Percentiles rank a stretch among this genome's conserved stretches.
Evolutionary conservation across 2,329 filamentous ascomycete genomes (phyloP).

Genomic region (Sclerotinia spermophila): DNA sequence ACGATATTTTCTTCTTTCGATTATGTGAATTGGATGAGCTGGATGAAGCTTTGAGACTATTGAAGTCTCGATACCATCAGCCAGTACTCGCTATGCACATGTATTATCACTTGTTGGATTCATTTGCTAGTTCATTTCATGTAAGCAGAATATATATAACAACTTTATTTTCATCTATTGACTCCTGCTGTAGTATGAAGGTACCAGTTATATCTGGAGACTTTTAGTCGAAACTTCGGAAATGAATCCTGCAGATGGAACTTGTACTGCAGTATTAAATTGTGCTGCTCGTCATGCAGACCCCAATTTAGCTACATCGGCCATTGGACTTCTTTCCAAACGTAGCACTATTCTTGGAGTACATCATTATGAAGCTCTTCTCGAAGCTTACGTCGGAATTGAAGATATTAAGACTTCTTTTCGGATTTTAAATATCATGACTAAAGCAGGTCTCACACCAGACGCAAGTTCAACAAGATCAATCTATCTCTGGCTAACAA

Average conservation of each 20-base stretch:
- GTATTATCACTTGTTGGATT: constrained; percentile 71
- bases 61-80: constrained; percentile 52
- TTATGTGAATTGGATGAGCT: constrained; percentile 70
- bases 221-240: constrained; percentile 56
- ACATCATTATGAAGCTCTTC: constrained; percentile 76
- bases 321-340: constrained; percentile 61
- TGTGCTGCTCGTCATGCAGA: constrained; percentile 69
- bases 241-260: constrained; percentile 60
- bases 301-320: constrained; percentile 63
- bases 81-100: constrained; percentile 37
- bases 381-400: constrained; percentile 62
- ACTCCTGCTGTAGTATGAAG: constrained; percentile 48
- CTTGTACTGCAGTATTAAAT: constrained; percentile 65
- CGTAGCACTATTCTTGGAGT: constrained; percentile 55
- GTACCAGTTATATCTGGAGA: constrained; percentile 69
- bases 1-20: constrained; percentile 71
- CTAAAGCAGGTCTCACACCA: constrained; percentile 55
- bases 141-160: constrained; percentile 42
- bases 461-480: constrained; percentile 59
- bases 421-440: constrained; percentile 70
- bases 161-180: constrained; percentile 16
- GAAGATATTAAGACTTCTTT: constrained; percentile 64
- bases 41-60: constrained; percentile 69
- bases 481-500: constrained; percentile 55
- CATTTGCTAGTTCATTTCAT: constrained; percentile 62